Conservation (phyloP, 768 basidiomycete genomes). For the Suillus variegatus region DNA sequence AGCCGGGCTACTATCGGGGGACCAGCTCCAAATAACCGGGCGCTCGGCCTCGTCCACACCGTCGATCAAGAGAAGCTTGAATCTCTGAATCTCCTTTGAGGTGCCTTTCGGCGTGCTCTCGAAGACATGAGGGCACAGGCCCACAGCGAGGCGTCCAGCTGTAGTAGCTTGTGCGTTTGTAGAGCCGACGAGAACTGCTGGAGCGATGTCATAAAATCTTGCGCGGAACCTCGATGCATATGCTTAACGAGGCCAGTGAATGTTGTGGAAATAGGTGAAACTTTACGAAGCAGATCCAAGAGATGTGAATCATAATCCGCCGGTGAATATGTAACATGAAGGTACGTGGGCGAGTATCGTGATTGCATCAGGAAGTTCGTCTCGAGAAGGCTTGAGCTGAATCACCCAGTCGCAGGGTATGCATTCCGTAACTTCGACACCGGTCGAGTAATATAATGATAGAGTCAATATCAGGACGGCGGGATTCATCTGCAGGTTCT, state of each 20-base stretch:
- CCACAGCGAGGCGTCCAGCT: constrained; percentile 54
- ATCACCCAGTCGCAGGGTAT: constrained; percentile 11
- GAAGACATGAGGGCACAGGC: constrained; percentile 46
- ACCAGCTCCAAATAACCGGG: constrained; percentile 41
- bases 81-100: constrained; percentile 29
- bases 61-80: constrained; percentile 44
- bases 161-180: constrained; percentile 34
- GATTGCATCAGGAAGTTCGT: constrained; percentile 28
- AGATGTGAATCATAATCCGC: constrained; percentile 13
- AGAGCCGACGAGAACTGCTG: constrained; percentile 32
- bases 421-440: constrained; percentile 22
- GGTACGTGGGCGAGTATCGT: constrained; percentile 21
- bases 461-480: constrained; percentile 11
- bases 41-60: constrained; percentile 53
- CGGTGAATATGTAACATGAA: constrained; percentile 17
- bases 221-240: constrained; percentile 21
- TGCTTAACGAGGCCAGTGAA: constrained; percentile 31
- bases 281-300: constrained; percentile 26
- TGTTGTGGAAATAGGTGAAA: constrained; percentile 31
- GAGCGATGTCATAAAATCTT: constrained; percentile 26
- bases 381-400: constrained; percentile 1
- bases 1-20: constrained; percentile 17
- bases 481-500: neutral
- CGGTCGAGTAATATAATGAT: constrained; percentile 28
- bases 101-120: constrained; percentile 35